Base-by-base conservation (phyloP, 2,329 filamentous ascomycete species). In the Xylariaceae sp. region DNA sequence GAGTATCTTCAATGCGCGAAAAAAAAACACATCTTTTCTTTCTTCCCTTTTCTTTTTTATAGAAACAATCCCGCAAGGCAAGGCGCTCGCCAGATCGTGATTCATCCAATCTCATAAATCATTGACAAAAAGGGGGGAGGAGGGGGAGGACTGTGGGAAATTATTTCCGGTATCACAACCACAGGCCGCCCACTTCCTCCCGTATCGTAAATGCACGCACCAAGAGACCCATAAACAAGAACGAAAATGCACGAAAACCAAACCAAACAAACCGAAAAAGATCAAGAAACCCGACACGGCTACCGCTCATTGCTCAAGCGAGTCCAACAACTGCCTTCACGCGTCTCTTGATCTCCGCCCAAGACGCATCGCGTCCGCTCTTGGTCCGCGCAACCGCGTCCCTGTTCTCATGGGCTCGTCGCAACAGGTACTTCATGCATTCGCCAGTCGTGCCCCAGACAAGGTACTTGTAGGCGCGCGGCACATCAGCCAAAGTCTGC, bases 371-470 rank as follows among this genome's bases (percentile, higher is more conserved):
- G 13, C 86, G 78, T 7, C 84, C 85, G 52, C 80, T 80, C 62
- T 74, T 78, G 30, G 87, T 90, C 59, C 87, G 74, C 70, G 82
- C 76, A 50, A 89, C 82, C 2, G 88, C 87, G 64, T 89, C 87
- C 64, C 82, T 82, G 75, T 92, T 92, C 78, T 92, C 89, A 51
- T 91, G 80, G 18, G 87, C 87, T 15, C 88, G 80, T 47, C 88
- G 77, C 75, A 89, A 75, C 51, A 96, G 77, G 72, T 94, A 96
- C 73, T 92, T 91, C 79, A 96, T 84, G 74, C 92, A 96, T 77
- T 96, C 90, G 59, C 84, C 83, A 1, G 85, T 87, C 10, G 84
- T 83, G 7, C 86, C 86, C 86, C 86, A 88, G 34, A 87, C 84
- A 11, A 88, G 75, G 68, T 88, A 88, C 75, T 88, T 88, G 75